Conservation (phyloP, 208 protist species). For the Kentomonas sorsogonicus region DNA sequence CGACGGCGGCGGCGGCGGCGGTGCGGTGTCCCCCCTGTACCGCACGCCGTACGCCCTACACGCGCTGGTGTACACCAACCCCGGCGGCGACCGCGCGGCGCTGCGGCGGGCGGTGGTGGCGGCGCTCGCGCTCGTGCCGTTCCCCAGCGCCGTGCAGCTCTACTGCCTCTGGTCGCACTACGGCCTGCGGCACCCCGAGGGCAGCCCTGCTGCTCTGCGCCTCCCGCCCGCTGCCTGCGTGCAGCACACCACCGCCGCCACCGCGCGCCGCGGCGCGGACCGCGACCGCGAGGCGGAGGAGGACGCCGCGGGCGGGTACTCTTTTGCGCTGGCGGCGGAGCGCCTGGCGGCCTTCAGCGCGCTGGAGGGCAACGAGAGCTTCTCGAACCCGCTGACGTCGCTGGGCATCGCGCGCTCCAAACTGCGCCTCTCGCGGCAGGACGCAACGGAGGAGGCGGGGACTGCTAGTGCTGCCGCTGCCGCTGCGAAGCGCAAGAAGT, state of each 20-base stretch:
- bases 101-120: not conserved
- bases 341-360: not conserved
- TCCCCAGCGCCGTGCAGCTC: too few species aligned
- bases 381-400: conserved; percentile 15
- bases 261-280: too few species aligned
- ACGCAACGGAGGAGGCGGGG: too few species aligned
- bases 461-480: too few species aligned
- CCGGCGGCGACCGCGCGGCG: not conserved
- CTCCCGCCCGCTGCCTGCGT: not conserved
- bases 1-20: too few species aligned
- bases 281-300: not conserved
- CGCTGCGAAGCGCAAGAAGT: too few species aligned
- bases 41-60: not conserved
- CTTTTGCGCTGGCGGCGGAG: not conserved
- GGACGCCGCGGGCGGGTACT: not conserved
- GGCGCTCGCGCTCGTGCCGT: not conserved
- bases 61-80: not conserved
- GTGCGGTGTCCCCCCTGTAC: not conserved
- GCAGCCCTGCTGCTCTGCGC: not conserved
- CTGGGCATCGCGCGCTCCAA: not conserved
- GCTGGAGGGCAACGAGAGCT: conserved; percentile 15
- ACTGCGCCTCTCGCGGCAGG: conserved; percentile 1
- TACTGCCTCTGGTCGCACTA: too few species aligned
- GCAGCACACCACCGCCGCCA: not conserved
- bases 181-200: too few species aligned